Evolutionary conservation across 768 basidiomycete genomes (phyloP).

Genomic region (Naematelia encephala): DNA sequence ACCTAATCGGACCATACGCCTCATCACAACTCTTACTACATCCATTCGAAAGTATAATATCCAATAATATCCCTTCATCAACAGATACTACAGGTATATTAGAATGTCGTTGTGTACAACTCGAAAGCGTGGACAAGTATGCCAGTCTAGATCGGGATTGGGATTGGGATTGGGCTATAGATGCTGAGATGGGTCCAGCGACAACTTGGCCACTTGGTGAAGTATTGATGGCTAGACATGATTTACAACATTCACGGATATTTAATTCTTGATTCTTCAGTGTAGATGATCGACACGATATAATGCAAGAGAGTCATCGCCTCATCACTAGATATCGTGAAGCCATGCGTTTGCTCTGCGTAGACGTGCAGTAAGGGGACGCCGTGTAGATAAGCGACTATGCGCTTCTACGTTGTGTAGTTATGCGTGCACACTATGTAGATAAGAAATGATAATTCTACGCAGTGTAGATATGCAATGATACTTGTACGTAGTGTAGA

Average conservation of each 20-base stretch:
- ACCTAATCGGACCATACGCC: conserved; percentile 85
- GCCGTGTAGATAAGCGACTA: too few relatives aligned
- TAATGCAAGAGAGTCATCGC: too few relatives aligned
- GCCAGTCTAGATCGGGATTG: too few relatives aligned
- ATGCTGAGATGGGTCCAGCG: conserved; percentile 62
- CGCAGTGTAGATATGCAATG: not conserved
- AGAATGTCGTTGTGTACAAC: not conserved
- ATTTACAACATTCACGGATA: conserved; percentile 90
- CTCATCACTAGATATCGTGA: too few relatives aligned
- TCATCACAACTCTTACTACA: conserved; percentile 83
- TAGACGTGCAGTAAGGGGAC: too few relatives aligned
- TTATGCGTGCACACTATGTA: too few relatives aligned
- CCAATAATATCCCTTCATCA: conserved; percentile 52
- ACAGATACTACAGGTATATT: not conserved
- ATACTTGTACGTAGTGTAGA: not conserved
- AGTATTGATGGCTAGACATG: conserved; percentile 82
- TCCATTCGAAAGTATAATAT: conserved; percentile 65
- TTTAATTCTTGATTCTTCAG: conserved; percentile 62
- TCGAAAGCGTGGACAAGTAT: too few relatives aligned
- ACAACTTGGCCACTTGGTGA: conserved; percentile 97
- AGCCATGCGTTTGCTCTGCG: too few relatives aligned
- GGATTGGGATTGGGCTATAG: conserved; percentile 33
- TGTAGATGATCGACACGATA: too few relatives aligned
- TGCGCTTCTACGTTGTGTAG: too few relatives aligned
- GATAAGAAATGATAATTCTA: not conserved